Base-by-base conservation (phyloP, 2,329 filamentous ascomycete genomes). In the Colletotrichum eleusines region DNA sequence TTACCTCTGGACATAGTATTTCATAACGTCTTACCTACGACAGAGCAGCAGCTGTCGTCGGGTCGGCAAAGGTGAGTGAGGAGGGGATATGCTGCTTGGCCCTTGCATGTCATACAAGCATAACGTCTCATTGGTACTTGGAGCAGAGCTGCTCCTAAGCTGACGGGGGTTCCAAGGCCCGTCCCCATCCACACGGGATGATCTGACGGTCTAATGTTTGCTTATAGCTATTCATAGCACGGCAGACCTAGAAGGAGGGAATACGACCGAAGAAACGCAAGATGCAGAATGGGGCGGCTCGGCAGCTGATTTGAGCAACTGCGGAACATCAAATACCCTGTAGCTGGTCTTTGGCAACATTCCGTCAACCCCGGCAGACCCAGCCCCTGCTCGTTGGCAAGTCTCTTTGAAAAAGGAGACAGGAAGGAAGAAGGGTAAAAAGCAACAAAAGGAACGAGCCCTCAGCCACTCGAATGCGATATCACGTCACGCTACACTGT, bases 171-270 rank as follows among this genome's bases (percentile, higher is more conserved):
- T 38, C 46, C 63, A 40, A 48, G 44, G 26, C 26, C 28, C 28
- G 31, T 50, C 38, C 38, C 63, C 48, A 46, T 28, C 48, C 50
- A 38, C 28, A 62, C 48, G 58, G 64, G 57, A 63, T 46, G 28
- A 63, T 67, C 48, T 67, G 8, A 23, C 33, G 48, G 38, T n/a
- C 38, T 50, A 14, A 23, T 23, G n/a, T 12, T 23, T 46, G 44
- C 44, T 23, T 46, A 51, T 58, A 35, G 60, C 48, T 63, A 54
- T 63, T 65, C 60, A 38, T 48, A 63, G 60, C 18, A 46, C 28
- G 16, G 42, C 12, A n/a, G 20, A 5, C n/a, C 11, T 14, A n/a
- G n/a, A n/a, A n/a, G n/a, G n/a, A n/a, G 3, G 4, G 53, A 12
- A 3, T 40, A 40, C 38, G 38, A 40, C 16, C 16, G 35, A 42